Conservation (phyloP, 2,329 filamentous ascomycete genomes). For the Neonectria neomacrospora region DNA sequence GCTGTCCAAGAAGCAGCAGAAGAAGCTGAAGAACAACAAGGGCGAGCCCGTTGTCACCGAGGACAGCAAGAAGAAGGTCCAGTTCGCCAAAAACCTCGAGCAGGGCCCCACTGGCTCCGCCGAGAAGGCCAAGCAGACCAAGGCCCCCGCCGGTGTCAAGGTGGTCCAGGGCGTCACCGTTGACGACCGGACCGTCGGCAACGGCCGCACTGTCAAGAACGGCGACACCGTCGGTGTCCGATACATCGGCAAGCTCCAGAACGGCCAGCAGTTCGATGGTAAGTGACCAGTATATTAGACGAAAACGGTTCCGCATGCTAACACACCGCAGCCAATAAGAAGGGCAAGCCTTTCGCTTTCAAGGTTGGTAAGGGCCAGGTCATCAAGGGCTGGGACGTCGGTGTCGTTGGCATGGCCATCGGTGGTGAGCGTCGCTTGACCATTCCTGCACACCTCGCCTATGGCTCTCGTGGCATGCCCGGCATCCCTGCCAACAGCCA, state of each 20-base stretch:
- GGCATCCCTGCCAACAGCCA: conserved; percentile 93
- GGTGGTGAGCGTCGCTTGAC: conserved; percentile 94
- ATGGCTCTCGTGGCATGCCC: conserved; percentile 84
- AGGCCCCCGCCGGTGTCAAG: conserved; percentile 74
- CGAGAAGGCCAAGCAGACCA: conserved; percentile 54
- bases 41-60: conserved; percentile 80
- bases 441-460: conserved; percentile 87
- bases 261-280: conserved; percentile 96
- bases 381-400: conserved; percentile 99
- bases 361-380: conserved; percentile 95
- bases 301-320: conserved; percentile 26
- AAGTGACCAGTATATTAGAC: conserved; percentile 53
- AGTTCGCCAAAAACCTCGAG: conserved; percentile 99
- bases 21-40: conserved; percentile 99
- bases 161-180: conserved; percentile 88
- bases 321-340: conserved; percentile 84
- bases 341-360: conserved; percentile 96
- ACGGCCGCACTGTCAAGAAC: conserved; percentile 85
- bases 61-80: conserved; percentile 82
- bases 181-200: conserved; percentile 94
- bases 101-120: conserved; percentile 87
- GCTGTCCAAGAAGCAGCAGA: conserved; percentile 94
- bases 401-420: conserved; percentile 89
- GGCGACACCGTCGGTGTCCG: conserved; percentile 93
- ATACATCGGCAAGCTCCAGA: conserved; percentile 96